Base-by-base conservation (phyloP, 164 flowering plant species). In the Aristolochia fimbriata region DNA sequence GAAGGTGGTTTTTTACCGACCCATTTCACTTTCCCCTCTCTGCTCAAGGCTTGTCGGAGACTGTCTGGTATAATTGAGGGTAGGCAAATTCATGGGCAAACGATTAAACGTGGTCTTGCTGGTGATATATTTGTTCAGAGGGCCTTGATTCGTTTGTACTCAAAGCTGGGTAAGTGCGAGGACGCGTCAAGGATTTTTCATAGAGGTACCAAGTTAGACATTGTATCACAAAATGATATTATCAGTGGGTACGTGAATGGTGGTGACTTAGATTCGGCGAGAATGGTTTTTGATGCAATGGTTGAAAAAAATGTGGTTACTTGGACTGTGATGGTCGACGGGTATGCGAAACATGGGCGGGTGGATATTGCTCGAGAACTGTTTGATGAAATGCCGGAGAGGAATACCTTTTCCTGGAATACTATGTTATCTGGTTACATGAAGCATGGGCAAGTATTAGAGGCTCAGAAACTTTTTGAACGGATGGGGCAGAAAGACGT, bases 61-160 rank as follows among this genome's bases (percentile, higher is more conserved):
- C n/a, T 55, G 1, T 23, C n/a, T 25, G 79, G 68, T 2, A 20
- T 69, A 11, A 52, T 64, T 48, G 73, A 71, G 52, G 81, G 79
- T 19, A 70, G 65, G 49, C 74, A 71, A 65, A 49, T 79, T 43
- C 83, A 79, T 73, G 80, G 77, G 47, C 48, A 68, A 62, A 50
- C 46, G 23, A 22, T 74, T 51, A 74, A 75, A 47, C 62, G 57
- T 33, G 79, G 83, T 61, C 70, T 68, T 33, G 62, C 56, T 1
- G 54, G 41, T 3, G 74, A 74, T 64, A 33, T 59, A 41, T 73
- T 65, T 61, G 77, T 75, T 55, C 61, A 51, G 66, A 68, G 76
- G 8, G 71, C 75, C 55, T 67, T 77, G 62, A 70, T 77, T 43
- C 45, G 30, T 48, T 31, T 57, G 54, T 64, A 64, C 19, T 37